Evolutionary conservation across 441 rosid genomes (phyloP).

Genomic region (Brassica balearica): DNA sequence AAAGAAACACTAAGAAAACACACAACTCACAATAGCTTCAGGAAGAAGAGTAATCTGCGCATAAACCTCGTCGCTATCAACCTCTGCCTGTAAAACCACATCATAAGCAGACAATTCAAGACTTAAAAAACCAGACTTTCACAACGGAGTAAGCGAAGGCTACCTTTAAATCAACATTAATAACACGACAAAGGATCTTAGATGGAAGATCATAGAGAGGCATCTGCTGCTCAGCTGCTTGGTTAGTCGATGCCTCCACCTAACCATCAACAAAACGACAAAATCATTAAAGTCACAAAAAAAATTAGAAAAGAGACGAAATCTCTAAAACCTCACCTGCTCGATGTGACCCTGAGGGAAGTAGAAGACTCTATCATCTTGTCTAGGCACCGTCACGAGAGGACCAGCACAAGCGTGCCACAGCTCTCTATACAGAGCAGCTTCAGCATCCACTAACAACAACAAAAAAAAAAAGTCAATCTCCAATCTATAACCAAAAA

Average conservation of each 20-base stretch:
- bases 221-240: not conserved
- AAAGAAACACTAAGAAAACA: not conserved
- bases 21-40: slow-evolving; percentile 57
- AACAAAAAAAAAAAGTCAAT: not conserved
- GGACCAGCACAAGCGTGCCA: slow-evolving; percentile 99
- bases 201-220: slow-evolving; percentile 9
- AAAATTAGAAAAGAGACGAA: not conserved
- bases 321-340: slow-evolving; percentile 59
- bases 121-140: not conserved
- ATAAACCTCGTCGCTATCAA: slow-evolving; percentile 93
- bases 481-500: not conserved
- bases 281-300: not conserved
- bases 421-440: slow-evolving; percentile 89
- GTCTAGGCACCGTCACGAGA: slow-evolving; percentile 88
- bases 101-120: not conserved
- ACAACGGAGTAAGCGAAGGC: not conserved
- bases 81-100: slow-evolving; percentile 72
- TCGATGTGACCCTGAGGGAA: slow-evolving; percentile 99
- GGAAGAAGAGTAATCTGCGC: slow-evolving; percentile 96
- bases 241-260: slow-evolving; percentile 6
- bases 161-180: slow-evolving; percentile 7
- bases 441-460: slow-evolving; percentile 60
- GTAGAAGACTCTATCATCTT: slow-evolving; percentile 82
- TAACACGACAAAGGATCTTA: not conserved
- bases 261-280: slow-evolving; percentile 4